Conservation (phyloP, 371 early-diverging fungal species). For the Dichotomocladium elegans region DNA sequence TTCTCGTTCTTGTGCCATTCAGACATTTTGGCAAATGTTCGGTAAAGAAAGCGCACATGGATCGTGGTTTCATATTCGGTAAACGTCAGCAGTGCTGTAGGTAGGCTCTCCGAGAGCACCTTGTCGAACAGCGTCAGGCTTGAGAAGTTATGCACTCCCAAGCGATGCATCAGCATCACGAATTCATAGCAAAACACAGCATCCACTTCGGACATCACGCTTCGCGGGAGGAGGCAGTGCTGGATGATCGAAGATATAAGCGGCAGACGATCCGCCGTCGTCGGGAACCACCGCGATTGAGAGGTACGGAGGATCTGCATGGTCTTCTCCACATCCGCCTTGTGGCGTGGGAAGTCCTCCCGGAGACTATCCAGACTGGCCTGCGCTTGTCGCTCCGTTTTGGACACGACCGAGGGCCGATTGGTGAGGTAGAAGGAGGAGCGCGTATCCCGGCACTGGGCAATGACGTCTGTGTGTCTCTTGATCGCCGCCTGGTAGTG, state of each 20-base stretch:
- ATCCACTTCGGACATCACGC: constrained; percentile 71
- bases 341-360: constrained; percentile 41
- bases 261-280: constrained; percentile 45
- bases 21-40: constrained; percentile 55
- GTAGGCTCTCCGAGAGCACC: constrained; percentile 45
- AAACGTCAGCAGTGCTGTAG: constrained; percentile 51
- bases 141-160: constrained; percentile 76
- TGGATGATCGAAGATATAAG: constrained; percentile 62
- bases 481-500: constrained; percentile 72
- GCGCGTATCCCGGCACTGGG: constrained; percentile 34
- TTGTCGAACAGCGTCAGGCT: constrained; percentile 77
- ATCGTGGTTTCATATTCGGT: constrained; percentile 80
- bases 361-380: constrained; percentile 22
- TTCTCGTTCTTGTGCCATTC: constrained; percentile 56
- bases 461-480: constrained; percentile 45
- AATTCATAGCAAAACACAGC: constrained; percentile 85
- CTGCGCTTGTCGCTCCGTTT: constrained; percentile 38
- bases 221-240: constrained; percentile 79
- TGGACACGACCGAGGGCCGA: constrained; percentile 26
- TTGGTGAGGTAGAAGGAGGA: constrained; percentile 22
- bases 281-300: constrained; percentile 72
- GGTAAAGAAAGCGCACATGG: constrained; percentile 63
- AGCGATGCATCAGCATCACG: constrained; percentile 69
- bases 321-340: constrained; percentile 42
- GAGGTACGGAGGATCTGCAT: constrained; percentile 53